A percentile compares a stretch with the other conserved stretches of the same genome.
These are phyloP conservation scores for Paramecium primaurelia DNA, from an alignment of 73 alveolate genomes.

Conservation along the genomic window DNA sequence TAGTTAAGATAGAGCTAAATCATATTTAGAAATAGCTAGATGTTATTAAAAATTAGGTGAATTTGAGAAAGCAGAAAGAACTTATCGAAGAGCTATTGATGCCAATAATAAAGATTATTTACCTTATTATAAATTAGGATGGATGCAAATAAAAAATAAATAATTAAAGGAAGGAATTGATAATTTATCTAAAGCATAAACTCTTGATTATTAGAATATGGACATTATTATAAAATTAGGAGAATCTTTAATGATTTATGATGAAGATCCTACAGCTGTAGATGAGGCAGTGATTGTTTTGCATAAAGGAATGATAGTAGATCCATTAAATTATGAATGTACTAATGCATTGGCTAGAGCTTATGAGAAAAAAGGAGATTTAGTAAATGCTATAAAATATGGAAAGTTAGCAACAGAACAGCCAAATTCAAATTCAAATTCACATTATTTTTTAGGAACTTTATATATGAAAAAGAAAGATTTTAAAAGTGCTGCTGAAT, in stretches of 20 bases:
- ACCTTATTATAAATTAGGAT: constrained; percentile 80
- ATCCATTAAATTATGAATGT: constrained; percentile 80
- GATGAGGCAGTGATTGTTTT: constrained; percentile 78
- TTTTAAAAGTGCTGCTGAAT: constrained; percentile 68
- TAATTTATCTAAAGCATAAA: constrained; percentile 65
- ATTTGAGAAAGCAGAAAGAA: constrained; percentile 64
- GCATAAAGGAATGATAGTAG: constrained; percentile 70
- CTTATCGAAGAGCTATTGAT: constrained; percentile 71
- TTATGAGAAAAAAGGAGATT: constrained; percentile 77
- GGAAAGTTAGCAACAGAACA: constrained; percentile 70
- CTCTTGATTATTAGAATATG: constrained; percentile 71
- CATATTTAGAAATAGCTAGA: constrained; percentile 71
- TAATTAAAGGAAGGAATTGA: constrained; percentile 73
- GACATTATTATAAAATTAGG: constrained; percentile 84
- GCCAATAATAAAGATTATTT: constrained; percentile 63
- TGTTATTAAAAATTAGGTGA: constrained; percentile 77
- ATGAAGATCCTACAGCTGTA: constrained; percentile 48
- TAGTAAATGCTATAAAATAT: constrained; percentile 71
- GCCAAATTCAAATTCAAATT: constrained; percentile 74
- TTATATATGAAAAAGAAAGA: constrained; percentile 80
- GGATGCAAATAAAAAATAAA: constrained; percentile 72
- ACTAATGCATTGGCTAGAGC: constrained; percentile 81
- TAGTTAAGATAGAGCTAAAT: constrained; percentile 57
- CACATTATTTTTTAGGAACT: constrained; percentile 79
- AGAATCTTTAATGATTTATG: constrained; percentile 59